Evolutionary conservation across 2,329 filamentous ascomycete species (phyloP), one percentile per base, ranked within the genome.

Genomic region (Microdochium trichocladiopsis): DNA sequence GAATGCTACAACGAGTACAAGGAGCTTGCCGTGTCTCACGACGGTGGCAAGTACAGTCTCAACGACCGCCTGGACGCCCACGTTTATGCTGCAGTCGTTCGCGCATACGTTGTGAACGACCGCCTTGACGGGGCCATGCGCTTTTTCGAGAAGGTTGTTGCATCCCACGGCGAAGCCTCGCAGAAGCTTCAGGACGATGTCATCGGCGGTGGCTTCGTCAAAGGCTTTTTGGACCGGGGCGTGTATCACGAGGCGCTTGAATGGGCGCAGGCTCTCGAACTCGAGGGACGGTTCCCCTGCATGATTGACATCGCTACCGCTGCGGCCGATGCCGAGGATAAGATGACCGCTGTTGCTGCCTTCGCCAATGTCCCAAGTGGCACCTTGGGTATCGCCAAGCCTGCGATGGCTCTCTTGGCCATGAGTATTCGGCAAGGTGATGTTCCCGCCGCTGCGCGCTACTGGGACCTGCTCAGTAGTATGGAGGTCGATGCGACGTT

Each of bases 1-100:
- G 91, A 96, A 67, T 91, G 90, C 70, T 99, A 96, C 72, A 93
- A 95, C 58, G 90, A 96, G 70, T 97, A 97, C 77, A 90, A 90
- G 64, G 82, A 83, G 47, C 77, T 96, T 43, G 92, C 93, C n/a
- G 83, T 97, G 50, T 84, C 87, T 37, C 82, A 94, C 65, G 88
- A 96, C 67, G 82, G 79, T 37, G 91, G 91, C 53, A 76, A 83
- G 54, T 76, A 84, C 48, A 80, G 80, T 18, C 74, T 91, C 10
- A 76, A 86, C 48, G 79, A 87, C 56, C 85, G 92, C 50, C 78
- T 88, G 48, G 93, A 97, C 65, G 83, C 86, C 25, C 79, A 90
- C 58, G 87, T 97, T 6, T 97, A 99, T 64, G 90, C 92, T 23
- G 81, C 93, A n/a, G 77, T 99, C 51, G 86, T 97, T 70, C 89